Evolutionary conservation across 768 basidiomycete genomes (phyloP).

Genomic region (Trametes meyenii): DNA sequence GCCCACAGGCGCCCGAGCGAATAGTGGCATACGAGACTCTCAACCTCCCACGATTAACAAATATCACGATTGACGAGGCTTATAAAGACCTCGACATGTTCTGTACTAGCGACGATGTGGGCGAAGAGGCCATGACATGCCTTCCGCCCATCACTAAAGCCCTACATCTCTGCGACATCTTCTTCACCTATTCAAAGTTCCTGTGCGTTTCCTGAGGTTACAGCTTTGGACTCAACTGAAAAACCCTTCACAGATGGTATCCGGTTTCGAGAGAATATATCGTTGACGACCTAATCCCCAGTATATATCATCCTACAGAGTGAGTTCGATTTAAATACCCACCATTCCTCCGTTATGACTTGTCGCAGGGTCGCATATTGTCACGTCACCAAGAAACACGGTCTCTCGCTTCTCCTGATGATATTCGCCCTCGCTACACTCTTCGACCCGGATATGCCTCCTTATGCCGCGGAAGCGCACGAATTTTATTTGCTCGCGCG

Average conservation of each 20-base stretch:
- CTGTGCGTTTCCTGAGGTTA: conserved; percentile 43
- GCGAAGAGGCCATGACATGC: conserved; percentile 42
- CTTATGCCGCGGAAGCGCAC: conserved; percentile 56
- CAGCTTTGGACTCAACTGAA: neutral
- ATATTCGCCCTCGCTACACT: conserved; percentile 67
- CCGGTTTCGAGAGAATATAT: conserved; percentile 57
- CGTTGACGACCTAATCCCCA: conserved; percentile 54
- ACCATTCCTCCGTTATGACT: neutral
- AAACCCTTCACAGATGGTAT: conserved; percentile 47
- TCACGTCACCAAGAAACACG: conserved; percentile 45
- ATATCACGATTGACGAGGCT: conserved; percentile 42
- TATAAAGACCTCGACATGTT: conserved; percentile 34
- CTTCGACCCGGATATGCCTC: conserved; percentile 53
- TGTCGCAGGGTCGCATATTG: conserved; percentile 23
- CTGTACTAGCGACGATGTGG: conserved; percentile 36
- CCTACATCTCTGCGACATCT: conserved; percentile 61
- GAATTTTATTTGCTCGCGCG: conserved; percentile 66
- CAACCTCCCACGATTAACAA: conserved; percentile 39
- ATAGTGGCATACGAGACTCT: conserved; percentile 29
- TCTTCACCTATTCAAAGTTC: conserved; percentile 62
- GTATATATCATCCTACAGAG: conserved; percentile 55
- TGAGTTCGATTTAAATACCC: conserved; percentile 30
- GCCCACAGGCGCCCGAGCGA: conserved; percentile 31
- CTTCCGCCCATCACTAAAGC: conserved; percentile 64
- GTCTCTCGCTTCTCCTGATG: conserved; percentile 63